Evolutionary conservation across 2,329 filamentous ascomycete genomes (phyloP).

Genomic region (Coniochaeta sp.): DNA sequence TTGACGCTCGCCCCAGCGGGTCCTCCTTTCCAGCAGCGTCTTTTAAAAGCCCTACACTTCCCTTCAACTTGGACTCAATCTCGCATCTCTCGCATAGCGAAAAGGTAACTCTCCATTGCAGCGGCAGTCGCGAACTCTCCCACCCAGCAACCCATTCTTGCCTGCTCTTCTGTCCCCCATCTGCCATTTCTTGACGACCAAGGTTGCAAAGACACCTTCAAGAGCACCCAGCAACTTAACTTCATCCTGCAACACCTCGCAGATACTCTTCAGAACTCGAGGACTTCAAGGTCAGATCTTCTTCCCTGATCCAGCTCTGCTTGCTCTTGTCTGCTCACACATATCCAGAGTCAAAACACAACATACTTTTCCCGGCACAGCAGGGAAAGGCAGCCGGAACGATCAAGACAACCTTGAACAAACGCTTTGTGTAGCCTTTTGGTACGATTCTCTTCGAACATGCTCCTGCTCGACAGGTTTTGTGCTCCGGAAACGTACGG

Average conservation of each 20-base stretch:
- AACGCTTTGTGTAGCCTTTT: neutral
- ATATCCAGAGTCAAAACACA: neutral
- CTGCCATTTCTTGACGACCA: neutral
- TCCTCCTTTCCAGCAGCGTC: no score
- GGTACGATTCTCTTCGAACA: neutral
- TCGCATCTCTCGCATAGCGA: neutral
- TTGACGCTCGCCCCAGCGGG: no score
- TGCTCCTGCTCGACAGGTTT: neutral
- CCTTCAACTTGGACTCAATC: neutral
- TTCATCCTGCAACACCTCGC: neutral
- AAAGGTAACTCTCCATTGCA: neutral
- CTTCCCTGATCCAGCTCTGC: neutral
- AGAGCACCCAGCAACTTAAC: neutral
- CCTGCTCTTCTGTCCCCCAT: neutral
- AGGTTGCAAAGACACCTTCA: neutral
- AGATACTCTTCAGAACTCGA: neutral
- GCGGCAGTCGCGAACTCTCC: neutral
- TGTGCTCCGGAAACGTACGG: neutral
- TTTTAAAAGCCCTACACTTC: no score
- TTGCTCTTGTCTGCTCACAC: neutral
- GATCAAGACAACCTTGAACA: neutral
- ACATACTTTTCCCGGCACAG: neutral
- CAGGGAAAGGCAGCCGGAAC: neutral
- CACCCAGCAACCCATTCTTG: neutral
- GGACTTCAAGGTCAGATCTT: neutral